A percentile compares a stretch with the other conserved stretches of the same genome.
phyloP scores from a whole-genome alignment of 2,329 filamentous ascomycete genomes.

The Cercospora zeae-maydis region DNA sequence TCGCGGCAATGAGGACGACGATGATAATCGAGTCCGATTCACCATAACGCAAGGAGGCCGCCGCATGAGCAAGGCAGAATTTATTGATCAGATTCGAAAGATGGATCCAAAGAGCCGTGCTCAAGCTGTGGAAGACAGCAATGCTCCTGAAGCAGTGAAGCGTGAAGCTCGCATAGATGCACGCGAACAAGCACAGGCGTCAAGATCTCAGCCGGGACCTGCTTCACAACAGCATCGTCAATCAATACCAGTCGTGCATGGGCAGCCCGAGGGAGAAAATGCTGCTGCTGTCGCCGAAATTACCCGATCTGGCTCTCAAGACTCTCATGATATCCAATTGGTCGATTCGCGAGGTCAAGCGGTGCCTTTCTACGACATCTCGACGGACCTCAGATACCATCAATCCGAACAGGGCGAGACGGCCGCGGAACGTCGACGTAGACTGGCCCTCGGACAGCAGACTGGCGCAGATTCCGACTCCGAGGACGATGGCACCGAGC shows the following conservation, averaged over 20 bases:
- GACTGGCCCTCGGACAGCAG: slow-evolving; percentile 34
- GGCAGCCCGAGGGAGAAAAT: slow-evolving; percentile 23
- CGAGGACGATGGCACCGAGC: slow-evolving; percentile 40
- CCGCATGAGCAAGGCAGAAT: slow-evolving; percentile 76
- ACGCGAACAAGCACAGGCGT: slow-evolving; percentile 31
- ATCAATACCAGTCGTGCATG: slow-evolving; percentile 25
- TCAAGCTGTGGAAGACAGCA: slow-evolving; percentile 46
- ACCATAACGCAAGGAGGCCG: slow-evolving; percentile 69
- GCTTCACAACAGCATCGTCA: slow-evolving; percentile 9
- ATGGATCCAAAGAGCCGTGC: slow-evolving; percentile 64
- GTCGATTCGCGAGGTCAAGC: slow-evolving; percentile 46
- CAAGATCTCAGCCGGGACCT: slow-evolving; percentile 3
- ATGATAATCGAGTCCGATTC: slow-evolving; percentile 71
- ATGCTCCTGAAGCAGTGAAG: slow-evolving; percentile 49
- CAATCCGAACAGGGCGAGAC: slow-evolving; percentile 31
- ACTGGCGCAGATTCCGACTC: slow-evolving; percentile 34
- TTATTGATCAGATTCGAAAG: slow-evolving; percentile 69
- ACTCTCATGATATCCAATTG: slow-evolving; percentile 42
- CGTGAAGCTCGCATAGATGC: slow-evolving; percentile 45
- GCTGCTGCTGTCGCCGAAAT: slow-evolving; percentile 24
- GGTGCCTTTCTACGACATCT: slow-evolving; percentile 49
- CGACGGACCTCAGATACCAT: slow-evolving; percentile 27
- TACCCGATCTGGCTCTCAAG: slow-evolving; percentile 41
- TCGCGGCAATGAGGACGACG: slow-evolving; percentile 46
- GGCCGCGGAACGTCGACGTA: slow-evolving; percentile 44